Conservation (phyloP, 495 filamentous ascomycete genomes). For the Aspergillus ostianus region DNA sequence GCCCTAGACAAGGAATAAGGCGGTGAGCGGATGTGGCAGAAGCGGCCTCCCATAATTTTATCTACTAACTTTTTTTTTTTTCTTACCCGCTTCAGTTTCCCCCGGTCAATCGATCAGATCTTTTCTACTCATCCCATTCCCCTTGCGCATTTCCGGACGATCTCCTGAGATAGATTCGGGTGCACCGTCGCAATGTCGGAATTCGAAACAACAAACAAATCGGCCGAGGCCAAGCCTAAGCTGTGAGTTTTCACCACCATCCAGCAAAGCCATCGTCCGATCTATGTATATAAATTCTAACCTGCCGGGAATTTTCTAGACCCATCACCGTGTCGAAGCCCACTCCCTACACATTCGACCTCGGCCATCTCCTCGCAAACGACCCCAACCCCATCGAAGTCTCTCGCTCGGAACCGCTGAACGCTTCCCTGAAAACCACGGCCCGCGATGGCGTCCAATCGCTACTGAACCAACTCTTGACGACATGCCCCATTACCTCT, state of each 20-base stretch:
- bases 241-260: slow-evolving; percentile 31
- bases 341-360: slow-evolving; percentile 88
- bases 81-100: slow-evolving; percentile 9
- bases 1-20: slow-evolving; percentile 10
- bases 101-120: slow-evolving; percentile 2
- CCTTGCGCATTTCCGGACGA: neutral
- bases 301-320: slow-evolving; percentile 23
- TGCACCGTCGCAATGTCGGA: slow-evolving; percentile 24
- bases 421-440: slow-evolving; percentile 56
- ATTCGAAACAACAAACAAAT: slow-evolving; percentile 22
- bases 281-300: neutral
- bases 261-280: neutral
- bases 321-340: slow-evolving; percentile 72
- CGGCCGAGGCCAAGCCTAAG: slow-evolving; percentile 35
- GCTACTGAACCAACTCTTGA: slow-evolving; percentile 86
- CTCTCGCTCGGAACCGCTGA: slow-evolving; percentile 33
- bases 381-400: slow-evolving; percentile 77
- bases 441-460: slow-evolving; percentile 86
- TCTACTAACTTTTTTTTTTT: slow-evolving; percentile 28
- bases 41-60: slow-evolving; percentile 25
- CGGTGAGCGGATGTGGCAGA: slow-evolving; percentile 13
- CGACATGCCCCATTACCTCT: slow-evolving; percentile 72
- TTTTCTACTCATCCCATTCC: neutral
- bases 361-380: slow-evolving; percentile 76
- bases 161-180: neutral